A percentile compares a stretch with the other conserved stretches of the same genome.
Conservation (phyloP, 208 protist genomes). For the Novymonas esmeraldas region DNA sequence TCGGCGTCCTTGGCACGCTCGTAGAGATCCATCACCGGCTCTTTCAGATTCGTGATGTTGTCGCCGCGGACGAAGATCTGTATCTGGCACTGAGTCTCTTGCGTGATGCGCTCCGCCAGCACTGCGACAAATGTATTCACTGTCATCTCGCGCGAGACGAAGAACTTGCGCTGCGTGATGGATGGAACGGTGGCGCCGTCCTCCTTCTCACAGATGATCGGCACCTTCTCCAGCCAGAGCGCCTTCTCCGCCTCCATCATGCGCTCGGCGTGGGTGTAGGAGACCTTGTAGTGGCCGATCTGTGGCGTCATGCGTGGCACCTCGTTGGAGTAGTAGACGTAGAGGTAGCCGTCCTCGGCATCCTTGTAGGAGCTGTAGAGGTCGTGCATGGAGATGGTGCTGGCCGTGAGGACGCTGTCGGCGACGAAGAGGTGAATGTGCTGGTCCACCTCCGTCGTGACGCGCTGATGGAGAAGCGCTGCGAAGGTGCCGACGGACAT, state of each 20-base stretch:
- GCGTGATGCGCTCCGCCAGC: conserved; percentile 21
- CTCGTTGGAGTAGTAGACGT: conserved; percentile 75
- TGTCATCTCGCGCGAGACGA: conserved; percentile 28
- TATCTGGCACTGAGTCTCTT: conserved; percentile 15
- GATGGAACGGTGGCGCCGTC: conserved; percentile 72
- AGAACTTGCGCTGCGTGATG: conserved; percentile 90
- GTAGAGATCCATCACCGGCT: too few species aligned
- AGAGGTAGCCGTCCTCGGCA: conserved; percentile 85
- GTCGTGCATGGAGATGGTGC: conserved; percentile 23
- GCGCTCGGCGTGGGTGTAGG: conserved; percentile 55
- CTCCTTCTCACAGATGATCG: conserved; percentile 91
- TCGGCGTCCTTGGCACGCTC: too few species aligned
- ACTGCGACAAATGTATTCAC: conserved; percentile 17
- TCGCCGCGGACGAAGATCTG: conserved; percentile 27
- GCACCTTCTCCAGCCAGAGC: conserved; percentile 73
- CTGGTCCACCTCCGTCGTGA: conserved; percentile 21
- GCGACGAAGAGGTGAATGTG: conserved; percentile 33
- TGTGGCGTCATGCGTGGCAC: conserved; percentile 38
- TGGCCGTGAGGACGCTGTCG: conserved; percentile 38
- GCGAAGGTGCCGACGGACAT: conserved; percentile 29
- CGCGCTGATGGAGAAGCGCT: conserved; percentile 24
- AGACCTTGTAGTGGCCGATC: conserved; percentile 38
- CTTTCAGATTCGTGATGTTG: conserved; percentile 12
- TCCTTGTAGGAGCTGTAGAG: conserved; percentile 90
- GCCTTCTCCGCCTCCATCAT: conserved; percentile 53